Evolutionary conservation across 352 stramenopile species (phyloP).

Genomic region (Phytopythium sindhum): DNA sequence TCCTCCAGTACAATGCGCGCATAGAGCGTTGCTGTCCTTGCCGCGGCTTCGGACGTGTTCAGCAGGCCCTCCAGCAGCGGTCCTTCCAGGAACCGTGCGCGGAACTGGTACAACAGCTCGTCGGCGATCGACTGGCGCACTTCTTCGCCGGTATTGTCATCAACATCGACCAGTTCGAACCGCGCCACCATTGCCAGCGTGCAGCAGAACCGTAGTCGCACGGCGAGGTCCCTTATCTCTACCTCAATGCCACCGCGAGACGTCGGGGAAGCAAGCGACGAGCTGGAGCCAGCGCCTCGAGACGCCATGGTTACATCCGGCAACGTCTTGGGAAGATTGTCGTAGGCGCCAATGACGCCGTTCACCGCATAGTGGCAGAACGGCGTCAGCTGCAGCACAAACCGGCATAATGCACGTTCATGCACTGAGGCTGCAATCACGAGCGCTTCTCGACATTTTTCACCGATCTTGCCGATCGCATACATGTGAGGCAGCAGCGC

Average conservation of each 20-base stretch:
- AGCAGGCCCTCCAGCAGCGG: slow-evolving; percentile 65
- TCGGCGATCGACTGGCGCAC: slow-evolving; percentile 62
- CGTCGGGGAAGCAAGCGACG: slow-evolving; percentile 16
- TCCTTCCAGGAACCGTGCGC: slow-evolving; percentile 61
- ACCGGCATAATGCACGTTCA: slow-evolving; percentile 71
- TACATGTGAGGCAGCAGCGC: slow-evolving; percentile 85
- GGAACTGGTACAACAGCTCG: slow-evolving; percentile 72
- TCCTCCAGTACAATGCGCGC: slow-evolving; percentile 79
- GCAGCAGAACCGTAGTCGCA: slow-evolving; percentile 79
- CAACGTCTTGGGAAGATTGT: slow-evolving; percentile 71
- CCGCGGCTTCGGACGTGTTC: slow-evolving; percentile 63
- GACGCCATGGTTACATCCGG: slow-evolving; percentile 14
- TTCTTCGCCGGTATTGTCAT: slow-evolving; percentile 39
- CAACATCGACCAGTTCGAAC: slow-evolving; percentile 52
- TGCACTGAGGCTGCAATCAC: slow-evolving; percentile 77
- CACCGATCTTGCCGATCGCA: slow-evolving; percentile 65
- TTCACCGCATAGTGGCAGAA: slow-evolving; percentile 88
- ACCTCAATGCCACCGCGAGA: slow-evolving; percentile 29
- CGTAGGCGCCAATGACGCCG: slow-evolving; percentile 78
- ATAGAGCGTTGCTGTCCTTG: slow-evolving; percentile 69
- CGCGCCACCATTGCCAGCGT: slow-evolving; percentile 80
- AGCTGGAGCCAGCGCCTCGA: slow-evolving; percentile 8
- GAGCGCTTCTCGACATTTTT: slow-evolving; percentile 81
- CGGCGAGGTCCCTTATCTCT: slow-evolving; percentile 56
- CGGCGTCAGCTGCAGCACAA: slow-evolving; percentile 81